phyloP scores from a whole-genome alignment of 441 rosid species.

The Gossypium schwendimanii region DNA sequence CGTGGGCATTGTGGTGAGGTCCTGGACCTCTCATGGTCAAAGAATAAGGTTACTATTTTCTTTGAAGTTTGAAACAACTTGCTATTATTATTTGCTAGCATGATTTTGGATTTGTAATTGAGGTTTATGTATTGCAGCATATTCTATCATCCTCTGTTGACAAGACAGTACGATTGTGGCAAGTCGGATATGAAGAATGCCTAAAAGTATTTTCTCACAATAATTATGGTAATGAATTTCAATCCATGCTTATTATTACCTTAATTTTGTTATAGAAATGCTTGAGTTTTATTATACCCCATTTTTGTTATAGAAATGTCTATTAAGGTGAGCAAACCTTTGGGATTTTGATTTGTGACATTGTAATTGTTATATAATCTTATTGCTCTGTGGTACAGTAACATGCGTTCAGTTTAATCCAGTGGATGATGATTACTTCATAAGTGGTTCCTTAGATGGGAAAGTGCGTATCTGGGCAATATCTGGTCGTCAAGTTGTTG shows the following conservation, averaged over 20 bases:
- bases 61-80: conserved; percentile 5
- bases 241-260: not conserved
- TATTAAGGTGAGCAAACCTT: not conserved
- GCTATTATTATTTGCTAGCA: not conserved
- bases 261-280: no score
- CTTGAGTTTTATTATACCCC: no score
- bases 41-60: conserved; percentile 26
- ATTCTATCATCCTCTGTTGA: conserved; percentile 42
- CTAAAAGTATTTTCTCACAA: conserved; percentile 32
- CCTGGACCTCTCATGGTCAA: conserved; percentile 45
- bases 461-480: conserved; percentile 40
- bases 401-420: conserved; percentile 42
- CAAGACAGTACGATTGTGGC: conserved; percentile 42
- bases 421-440: conserved; percentile 33
- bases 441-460: conserved; percentile 47
- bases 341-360: not conserved
- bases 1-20: conserved; percentile 34
- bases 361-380: not conserved
- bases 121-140: conserved; percentile 23
- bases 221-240: conserved; percentile 27
- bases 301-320: not conserved
- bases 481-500: conserved; percentile 35
- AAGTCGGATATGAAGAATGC: conserved; percentile 32
- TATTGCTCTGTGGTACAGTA: conserved; percentile 23
- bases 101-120: conserved; percentile 7